A percentile compares a stretch with the other conserved stretches of the same genome.
These are phyloP conservation scores for Chaetomium sp. DNA, from an alignment of 2,329 filamentous ascomycete genomes.

Conservation along the genomic window DNA sequence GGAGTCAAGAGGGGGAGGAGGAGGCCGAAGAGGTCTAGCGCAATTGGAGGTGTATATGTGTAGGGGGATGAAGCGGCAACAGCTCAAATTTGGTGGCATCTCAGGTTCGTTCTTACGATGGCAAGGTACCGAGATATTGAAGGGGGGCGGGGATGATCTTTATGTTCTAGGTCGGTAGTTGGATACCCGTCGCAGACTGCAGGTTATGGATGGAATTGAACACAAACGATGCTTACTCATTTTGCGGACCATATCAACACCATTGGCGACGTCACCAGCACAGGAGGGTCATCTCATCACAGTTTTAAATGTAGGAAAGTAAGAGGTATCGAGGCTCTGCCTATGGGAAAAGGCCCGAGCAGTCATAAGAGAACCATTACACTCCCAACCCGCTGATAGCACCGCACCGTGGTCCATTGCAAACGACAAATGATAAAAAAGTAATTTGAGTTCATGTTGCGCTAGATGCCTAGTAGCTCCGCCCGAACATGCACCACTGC, in stretches of 20 bases:
- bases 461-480: conserved; percentile 55
- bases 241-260: background rate
- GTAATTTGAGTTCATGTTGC: conserved; percentile 2
- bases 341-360: background rate
- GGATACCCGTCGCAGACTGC: background rate
- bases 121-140: background rate
- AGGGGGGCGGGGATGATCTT: background rate
- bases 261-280: background rate
- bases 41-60: background rate
- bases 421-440: conserved; percentile 5
- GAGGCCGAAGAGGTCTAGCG: conserved; percentile 10
- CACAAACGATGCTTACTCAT: background rate
- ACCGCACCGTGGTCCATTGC: background rate
- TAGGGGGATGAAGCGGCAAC: conserved; percentile 5
- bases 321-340: conserved; percentile 18
- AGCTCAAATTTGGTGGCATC: conserved; percentile 3
- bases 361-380: conserved; percentile 2
- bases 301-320: conserved; percentile 13
- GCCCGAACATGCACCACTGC: conserved; percentile 91
- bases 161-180: background rate
- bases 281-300: background rate
- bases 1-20: conserved; percentile 1
- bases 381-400: background rate
- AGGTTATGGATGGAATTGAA: background rate
- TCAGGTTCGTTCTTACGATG: background rate